phyloP scores from a whole-genome alignment of 495 filamentous ascomycete genomes.

The Penicillium waksmanii region DNA sequence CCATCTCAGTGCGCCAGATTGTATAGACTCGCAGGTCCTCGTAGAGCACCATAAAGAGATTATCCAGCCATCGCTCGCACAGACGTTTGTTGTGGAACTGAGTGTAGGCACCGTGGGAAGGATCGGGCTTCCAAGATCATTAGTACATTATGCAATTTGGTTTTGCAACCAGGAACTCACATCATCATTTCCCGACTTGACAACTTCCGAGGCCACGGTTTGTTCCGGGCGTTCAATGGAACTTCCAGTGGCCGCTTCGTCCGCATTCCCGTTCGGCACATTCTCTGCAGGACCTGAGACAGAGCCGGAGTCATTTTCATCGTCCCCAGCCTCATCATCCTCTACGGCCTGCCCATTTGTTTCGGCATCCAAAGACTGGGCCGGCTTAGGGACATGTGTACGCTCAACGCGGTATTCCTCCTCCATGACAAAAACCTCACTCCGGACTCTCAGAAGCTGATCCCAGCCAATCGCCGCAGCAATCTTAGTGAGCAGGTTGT shows the following conservation, averaged over 20 bases:
- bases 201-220: constrained; percentile 78
- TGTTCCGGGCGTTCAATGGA: constrained; percentile 80
- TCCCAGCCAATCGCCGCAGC: constrained; percentile 97
- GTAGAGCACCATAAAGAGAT: constrained; percentile 98
- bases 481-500: constrained; percentile 91
- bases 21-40: constrained; percentile 98
- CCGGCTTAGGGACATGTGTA: constrained; percentile 62
- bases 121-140: constrained; percentile 40
- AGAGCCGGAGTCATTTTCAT: constrained; percentile 42
- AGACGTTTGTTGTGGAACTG: constrained; percentile 93
- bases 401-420: constrained; percentile 95
- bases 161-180: constrained; percentile 48
- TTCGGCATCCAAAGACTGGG: constrained; percentile 50
- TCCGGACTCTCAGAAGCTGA: constrained; percentile 86
- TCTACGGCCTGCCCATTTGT: constrained; percentile 41
- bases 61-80: constrained; percentile 97
- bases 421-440: constrained; percentile 99
- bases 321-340: constrained; percentile 21
- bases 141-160: background rate
- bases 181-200: constrained; percentile 78
- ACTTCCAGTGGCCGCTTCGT: constrained; percentile 42
- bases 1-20: constrained; percentile 98
- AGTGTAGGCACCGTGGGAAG: constrained; percentile 56
- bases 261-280: constrained; percentile 38
- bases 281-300: constrained; percentile 38